Percentiles rank a stretch among this genome's conserved stretches.
phyloP scores from a whole-genome alignment of 345 rosid genomes.

The Adansonia digitata region DNA sequence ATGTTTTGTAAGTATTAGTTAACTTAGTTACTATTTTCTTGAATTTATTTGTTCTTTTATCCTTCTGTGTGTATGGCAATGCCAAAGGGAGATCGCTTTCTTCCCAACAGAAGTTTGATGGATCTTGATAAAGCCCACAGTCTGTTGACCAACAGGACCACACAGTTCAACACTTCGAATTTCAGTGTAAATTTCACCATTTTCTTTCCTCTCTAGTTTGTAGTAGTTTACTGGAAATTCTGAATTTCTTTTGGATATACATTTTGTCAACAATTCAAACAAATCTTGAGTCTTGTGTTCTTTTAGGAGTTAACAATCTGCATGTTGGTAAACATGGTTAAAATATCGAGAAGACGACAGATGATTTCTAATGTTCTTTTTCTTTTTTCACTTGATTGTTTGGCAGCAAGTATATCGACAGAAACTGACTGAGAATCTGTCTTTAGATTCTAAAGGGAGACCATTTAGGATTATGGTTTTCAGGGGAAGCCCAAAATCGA shows the following conservation, averaged over 20 bases:
- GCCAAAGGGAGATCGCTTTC: slow-evolving; percentile 42
- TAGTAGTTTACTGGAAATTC: not conserved
- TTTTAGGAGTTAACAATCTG: too few relatives aligned
- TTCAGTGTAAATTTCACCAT: slow-evolving; percentile 24
- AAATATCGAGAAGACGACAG: not conserved
- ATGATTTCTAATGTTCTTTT: not conserved
- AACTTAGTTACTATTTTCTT: not conserved
- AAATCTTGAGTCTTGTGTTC: not conserved
- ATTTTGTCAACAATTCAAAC: too few relatives aligned
- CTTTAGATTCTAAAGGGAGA: slow-evolving; percentile 39
- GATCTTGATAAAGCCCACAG: slow-evolving; percentile 53
- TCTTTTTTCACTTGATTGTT: not conserved
- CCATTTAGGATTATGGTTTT: slow-evolving; percentile 48
- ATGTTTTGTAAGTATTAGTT: not conserved
- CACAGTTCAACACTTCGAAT: slow-evolving; percentile 12
- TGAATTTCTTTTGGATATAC: not conserved
- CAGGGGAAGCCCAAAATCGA: slow-evolving; percentile 48
- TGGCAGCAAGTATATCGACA: slow-evolving; percentile 31
- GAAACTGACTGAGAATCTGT: slow-evolving; percentile 31
- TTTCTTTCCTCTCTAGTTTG: not conserved
- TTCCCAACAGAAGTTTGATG: slow-evolving; percentile 54
- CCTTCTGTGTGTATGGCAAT: not conserved
- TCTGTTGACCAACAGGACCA: slow-evolving; percentile 33
- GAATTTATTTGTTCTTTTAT: not conserved
- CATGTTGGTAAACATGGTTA: too few relatives aligned